Percentiles rank a stretch among this genome's conserved stretches.
Evolutionary conservation across 805 yeast species (phyloP).

Genomic region (Candida ficus): DNA sequence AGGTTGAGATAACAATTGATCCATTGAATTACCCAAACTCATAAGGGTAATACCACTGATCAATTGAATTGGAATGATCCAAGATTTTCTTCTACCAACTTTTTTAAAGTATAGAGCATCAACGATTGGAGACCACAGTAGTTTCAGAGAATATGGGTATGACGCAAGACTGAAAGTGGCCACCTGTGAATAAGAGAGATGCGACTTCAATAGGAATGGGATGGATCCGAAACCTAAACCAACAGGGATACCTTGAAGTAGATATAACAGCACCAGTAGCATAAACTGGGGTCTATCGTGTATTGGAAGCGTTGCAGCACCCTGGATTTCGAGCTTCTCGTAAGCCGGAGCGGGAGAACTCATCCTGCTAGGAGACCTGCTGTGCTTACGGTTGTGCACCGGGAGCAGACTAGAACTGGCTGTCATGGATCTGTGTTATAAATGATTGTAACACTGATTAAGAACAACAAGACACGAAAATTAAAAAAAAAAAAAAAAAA

Average conservation of each 20-base stretch:
- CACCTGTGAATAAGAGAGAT: constrained; percentile 79
- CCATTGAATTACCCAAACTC: constrained; percentile 56
- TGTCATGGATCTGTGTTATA: too few species aligned
- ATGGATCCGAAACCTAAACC: constrained; percentile 94
- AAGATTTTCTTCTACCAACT: constrained; percentile 80
- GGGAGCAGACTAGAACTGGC: constrained; percentile 7
- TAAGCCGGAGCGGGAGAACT: constrained; percentile 1
- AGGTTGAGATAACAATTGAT: constrained; percentile 44
- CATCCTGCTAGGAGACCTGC: constrained; percentile 3
- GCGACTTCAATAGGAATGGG: constrained; percentile 82
- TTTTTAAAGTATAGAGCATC: constrained; percentile 70
- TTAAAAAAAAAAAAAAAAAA: not conserved
- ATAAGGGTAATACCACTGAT: constrained; percentile 69
- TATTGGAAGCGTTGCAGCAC: constrained; percentile 22
- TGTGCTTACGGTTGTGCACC: constrained; percentile 6
- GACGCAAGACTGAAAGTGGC: constrained; percentile 90
- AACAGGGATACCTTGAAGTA: constrained; percentile 94
- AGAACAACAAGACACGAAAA: not conserved
- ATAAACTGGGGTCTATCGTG: constrained; percentile 71
- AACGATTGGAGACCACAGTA: constrained; percentile 94
- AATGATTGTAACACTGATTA: too few species aligned
- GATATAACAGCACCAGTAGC: constrained; percentile 66
- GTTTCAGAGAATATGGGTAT: constrained; percentile 88
- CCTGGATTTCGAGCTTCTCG: constrained; percentile 2
- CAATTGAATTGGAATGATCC: constrained; percentile 92